These are phyloP conservation scores for Buxus sempervirens DNA, from an alignment of 164 flowering plant species.

Conservation along the genomic window DNA sequence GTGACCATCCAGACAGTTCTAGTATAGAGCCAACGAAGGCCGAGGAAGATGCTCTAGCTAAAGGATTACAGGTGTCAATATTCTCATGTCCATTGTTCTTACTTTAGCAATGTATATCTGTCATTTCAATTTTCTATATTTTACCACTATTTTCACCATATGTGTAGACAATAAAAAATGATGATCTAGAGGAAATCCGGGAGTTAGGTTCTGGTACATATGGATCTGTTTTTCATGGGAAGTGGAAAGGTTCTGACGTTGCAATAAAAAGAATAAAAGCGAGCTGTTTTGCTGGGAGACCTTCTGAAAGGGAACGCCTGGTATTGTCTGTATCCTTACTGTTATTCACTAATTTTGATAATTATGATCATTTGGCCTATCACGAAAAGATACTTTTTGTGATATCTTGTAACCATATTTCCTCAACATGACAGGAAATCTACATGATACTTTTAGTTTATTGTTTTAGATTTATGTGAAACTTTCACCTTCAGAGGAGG, in stretches of 20 bases:
- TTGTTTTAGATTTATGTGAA: too few relatives aligned
- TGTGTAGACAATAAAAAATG: conserved; percentile 79
- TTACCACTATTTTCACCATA: background rate
- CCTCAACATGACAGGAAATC: too few relatives aligned
- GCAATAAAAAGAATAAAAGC: conserved; percentile 97
- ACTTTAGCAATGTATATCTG: background rate
- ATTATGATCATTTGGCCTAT: too few relatives aligned
- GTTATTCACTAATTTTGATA: background rate
- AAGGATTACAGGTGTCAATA: conserved; percentile 79
- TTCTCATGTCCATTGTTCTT: background rate
- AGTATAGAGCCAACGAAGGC: conserved; percentile 93
- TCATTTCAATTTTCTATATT: background rate
- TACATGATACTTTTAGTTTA: too few relatives aligned
- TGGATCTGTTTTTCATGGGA: conserved; percentile 95
- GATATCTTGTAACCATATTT: too few relatives aligned
- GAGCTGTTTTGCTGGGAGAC: conserved; percentile 96
- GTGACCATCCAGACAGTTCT: conserved; percentile 41
- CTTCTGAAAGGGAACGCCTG: conserved; percentile 95
- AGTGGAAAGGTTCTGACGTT: conserved; percentile 99
- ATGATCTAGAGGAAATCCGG: conserved; percentile 91
- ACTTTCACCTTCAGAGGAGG: too few relatives aligned
- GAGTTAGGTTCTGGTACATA: conserved; percentile 95
- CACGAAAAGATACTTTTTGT: too few relatives aligned
- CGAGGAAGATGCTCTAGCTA: conserved; percentile 85
- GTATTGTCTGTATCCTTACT: conserved; percentile 33